Conservation (phyloP, 2,329 filamentous ascomycete species). For the Aspergillus aculeatus region DNA sequence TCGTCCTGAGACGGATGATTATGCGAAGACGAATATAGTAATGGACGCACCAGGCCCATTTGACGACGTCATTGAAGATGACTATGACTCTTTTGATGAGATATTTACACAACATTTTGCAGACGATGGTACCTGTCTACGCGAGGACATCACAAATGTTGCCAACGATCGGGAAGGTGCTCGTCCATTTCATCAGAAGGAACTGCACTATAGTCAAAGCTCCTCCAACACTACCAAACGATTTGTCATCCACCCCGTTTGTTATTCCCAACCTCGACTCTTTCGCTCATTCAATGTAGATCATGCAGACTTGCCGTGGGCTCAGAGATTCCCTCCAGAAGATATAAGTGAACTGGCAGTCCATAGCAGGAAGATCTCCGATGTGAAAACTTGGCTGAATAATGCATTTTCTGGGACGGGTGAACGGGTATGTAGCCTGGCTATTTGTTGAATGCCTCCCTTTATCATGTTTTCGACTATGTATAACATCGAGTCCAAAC, state of each 20-base stretch:
- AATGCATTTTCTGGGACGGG: conserved; percentile 64
- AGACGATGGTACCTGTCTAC: conserved; percentile 17
- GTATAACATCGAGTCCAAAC: not conserved
- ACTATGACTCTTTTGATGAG: conserved; percentile 41
- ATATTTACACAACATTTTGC: conserved; percentile 36
- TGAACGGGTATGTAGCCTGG: conserved; percentile 34
- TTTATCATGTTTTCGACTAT: not conserved
- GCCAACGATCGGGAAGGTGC: conserved; percentile 12
- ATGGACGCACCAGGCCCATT: conserved; percentile 4
- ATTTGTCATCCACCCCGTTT: conserved; percentile 25
- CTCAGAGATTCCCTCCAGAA: conserved; percentile 74
- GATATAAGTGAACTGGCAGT: conserved; percentile 84
- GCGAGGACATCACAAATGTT: not conserved
- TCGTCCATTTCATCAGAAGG: conserved; percentile 8
- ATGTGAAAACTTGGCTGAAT: conserved; percentile 81
- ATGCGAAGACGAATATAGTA: conserved; percentile 8
- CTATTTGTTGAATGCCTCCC: not conserved
- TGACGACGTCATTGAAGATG: conserved; percentile 42
- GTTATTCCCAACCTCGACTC: not conserved
- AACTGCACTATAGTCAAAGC: conserved; percentile 14
- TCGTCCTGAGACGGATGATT: conserved; percentile 28
- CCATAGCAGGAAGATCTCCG: conserved; percentile 88
- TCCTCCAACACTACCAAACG: conserved; percentile 23
- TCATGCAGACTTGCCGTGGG: conserved; percentile 72
- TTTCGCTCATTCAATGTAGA: conserved; percentile 12